Base-by-base conservation (phyloP, 148 eudicot genomes). In the Salicornia ramosissima region DNA sequence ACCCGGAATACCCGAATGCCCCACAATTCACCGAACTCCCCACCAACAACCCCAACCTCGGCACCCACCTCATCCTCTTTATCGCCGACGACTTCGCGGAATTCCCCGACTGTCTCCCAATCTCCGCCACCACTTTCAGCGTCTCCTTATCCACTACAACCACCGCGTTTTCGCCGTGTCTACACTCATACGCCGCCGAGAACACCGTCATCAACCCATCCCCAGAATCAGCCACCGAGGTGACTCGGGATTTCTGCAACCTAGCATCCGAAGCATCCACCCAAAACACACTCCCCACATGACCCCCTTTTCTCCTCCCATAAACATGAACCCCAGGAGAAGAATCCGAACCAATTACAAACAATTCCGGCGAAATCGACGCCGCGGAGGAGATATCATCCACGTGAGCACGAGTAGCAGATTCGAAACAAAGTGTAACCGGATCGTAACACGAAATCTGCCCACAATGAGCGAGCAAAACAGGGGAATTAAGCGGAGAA, bases 1-100 rank as follows among this genome's bases (percentile, higher is more conserved):
- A 86, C 7, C 96, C 98, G 0, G 96, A 76, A 57, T 74, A 90
- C n/a, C 98, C 98, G 11, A 90, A 88, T 15, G 90, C 89, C 2
- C 94, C 87, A 1, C 82, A 77, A 2, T 81, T 64, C 3, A 88
- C 80, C 0, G 90, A 68, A 64, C 83, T 80, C 5, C 90, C 98
- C 6, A 83, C 77, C 40, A 93, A 62, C 33, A 88, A 7, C 3
- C 83, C 80, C 22, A 71, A 16, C 1, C 43, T 29, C 3, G 82
- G 76, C 45, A 83, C 58, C 73, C 81, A 88, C 28, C 69, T 82
- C 22, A 93, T 78, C 79, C 82, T 90, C 9, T 74, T 75, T 24
- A 87, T 52, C 15, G 86, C 87, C 22, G 73, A 40, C 18, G 80
- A 67, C 61, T 87, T 92, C 0, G 94, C 67, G 0, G 91, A 79